phyloP scores from a whole-genome alignment of 1,139 yeast species.

The Groenewaldozyma sp. region DNA sequence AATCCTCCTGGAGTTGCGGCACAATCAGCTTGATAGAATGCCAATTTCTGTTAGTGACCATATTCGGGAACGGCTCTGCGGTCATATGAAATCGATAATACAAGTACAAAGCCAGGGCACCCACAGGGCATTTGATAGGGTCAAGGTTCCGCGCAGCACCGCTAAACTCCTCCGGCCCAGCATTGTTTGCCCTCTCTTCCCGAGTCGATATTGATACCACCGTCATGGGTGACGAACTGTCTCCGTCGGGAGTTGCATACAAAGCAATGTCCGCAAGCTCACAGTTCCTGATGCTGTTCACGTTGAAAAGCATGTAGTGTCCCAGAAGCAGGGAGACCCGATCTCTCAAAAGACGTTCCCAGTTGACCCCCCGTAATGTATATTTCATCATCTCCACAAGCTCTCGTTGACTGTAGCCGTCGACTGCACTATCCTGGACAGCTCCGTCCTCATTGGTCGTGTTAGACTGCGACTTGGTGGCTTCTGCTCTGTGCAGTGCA shows the following conservation, averaged over 20 bases:
- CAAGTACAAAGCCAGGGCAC: background rate
- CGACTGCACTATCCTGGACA: background rate
- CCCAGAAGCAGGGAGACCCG: background rate
- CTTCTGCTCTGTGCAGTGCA: background rate
- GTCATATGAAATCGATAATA: background rate
- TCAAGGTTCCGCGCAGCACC: background rate
- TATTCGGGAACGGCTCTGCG: background rate
- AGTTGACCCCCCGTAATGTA: background rate
- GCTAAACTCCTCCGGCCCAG: background rate
- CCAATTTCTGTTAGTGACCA: background rate
- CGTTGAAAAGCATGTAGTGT: background rate
- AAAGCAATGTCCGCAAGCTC: slow-evolving; percentile 1
- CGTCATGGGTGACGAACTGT: background rate
- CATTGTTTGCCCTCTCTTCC: background rate
- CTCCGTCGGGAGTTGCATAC: background rate
- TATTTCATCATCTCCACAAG: background rate
- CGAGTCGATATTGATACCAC: background rate
- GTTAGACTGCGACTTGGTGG: background rate
- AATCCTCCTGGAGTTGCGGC: background rate
- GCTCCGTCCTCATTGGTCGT: background rate
- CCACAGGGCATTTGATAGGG: background rate
- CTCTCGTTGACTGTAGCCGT: background rate
- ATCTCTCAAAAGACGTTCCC: background rate
- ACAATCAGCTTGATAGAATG: background rate
- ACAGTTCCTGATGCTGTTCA: background rate